Base-by-base conservation (phyloP, 371 early-diverging fungal genomes). In the Batrachochytrium dendrobatidis region DNA sequence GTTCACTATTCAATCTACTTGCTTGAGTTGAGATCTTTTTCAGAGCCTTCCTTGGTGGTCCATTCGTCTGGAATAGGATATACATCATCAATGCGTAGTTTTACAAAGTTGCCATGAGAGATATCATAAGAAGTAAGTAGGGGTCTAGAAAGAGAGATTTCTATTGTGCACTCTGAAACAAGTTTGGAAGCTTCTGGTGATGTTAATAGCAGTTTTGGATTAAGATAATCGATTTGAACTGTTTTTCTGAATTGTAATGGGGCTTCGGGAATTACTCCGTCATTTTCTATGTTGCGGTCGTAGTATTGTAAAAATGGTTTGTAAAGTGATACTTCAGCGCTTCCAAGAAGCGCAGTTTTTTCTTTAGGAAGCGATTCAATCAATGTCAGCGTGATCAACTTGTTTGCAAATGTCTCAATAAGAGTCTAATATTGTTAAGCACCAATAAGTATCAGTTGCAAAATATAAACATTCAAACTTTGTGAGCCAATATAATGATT, bases 311-410 rank as follows among this genome's bases (percentile, higher is more conserved):
- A 59, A 33, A 80, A 73, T 4, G 56, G 24, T 4, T 35, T 28
- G 34, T 46, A 51, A 31, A 78, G 59, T 18, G 48, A 46, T 1
- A 73, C n/a, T 20, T 77, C 74, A 12, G 65, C 59, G 1, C 69
- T 68, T 25, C 77, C 81, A 12, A 81, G 59, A 0, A 76, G 43
- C 33, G 74, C 71, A 4, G 75, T 76, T 54, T 78, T 81, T 48
- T 81, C 81, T 59, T 81, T 81, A 8, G 81, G 81, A 3, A 81
- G 70, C 0, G 75, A 72, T 49, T 81, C 81, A 25, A 76, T 65
- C 31, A 81, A 51, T 1, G 75, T 71, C 8, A 81, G 53, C n/a
- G 51, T 48, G 1, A 77, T 49, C 15, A 57, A 64, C 46, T 74
- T 70, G 70, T 77, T 81, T 34, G 70, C 67, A 49, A 81, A 64